A percentile compares a stretch with the other conserved stretches of the same genome.
phyloP scores from a whole-genome alignment of 495 filamentous ascomycete species.

The Immersiella caudata region DNA sequence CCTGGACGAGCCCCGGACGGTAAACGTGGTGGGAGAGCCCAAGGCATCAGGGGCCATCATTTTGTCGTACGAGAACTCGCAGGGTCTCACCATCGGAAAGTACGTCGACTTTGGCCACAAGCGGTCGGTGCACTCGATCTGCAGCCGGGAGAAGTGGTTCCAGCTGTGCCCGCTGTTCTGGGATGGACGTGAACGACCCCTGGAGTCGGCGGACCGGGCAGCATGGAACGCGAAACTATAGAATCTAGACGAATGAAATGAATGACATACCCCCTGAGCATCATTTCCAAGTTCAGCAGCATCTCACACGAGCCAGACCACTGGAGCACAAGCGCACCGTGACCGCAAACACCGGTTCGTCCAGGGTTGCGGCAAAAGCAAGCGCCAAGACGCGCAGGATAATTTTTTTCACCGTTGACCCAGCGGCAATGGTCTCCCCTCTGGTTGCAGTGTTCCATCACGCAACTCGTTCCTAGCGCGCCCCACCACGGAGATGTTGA shows the following conservation, averaged over 20 bases:
- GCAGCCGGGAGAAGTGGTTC: slow-evolving; percentile 65
- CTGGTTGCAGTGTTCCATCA: neutral
- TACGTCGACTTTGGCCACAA: slow-evolving; percentile 67
- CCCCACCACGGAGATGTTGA: neutral
- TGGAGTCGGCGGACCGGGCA: slow-evolving; percentile 51
- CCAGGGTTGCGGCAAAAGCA: neutral
- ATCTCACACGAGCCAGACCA: no score
- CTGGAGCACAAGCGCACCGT: no score
- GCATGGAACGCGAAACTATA: slow-evolving; percentile 54
- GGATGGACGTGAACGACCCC: slow-evolving; percentile 42
- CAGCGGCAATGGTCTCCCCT: neutral
- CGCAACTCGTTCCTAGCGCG: neutral
- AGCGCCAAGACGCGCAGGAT: neutral
- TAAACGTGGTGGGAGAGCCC: slow-evolving; percentile 63
- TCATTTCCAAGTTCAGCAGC: neutral
- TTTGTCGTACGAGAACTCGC: slow-evolving; percentile 61
- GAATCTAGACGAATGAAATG: neutral
- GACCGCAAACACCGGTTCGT: no score
- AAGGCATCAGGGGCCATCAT: slow-evolving; percentile 58
- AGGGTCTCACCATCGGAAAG: slow-evolving; percentile 61
- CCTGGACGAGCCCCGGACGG: slow-evolving; percentile 65
- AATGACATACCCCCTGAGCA: neutral
- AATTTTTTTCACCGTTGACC: neutral
- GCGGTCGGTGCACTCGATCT: slow-evolving; percentile 60
- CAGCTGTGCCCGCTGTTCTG: slow-evolving; percentile 57